These are phyloP conservation scores for Linnemannia schmuckeri DNA, from an alignment of 192 early-diverging fungal species.

Conservation along the genomic window DNA sequence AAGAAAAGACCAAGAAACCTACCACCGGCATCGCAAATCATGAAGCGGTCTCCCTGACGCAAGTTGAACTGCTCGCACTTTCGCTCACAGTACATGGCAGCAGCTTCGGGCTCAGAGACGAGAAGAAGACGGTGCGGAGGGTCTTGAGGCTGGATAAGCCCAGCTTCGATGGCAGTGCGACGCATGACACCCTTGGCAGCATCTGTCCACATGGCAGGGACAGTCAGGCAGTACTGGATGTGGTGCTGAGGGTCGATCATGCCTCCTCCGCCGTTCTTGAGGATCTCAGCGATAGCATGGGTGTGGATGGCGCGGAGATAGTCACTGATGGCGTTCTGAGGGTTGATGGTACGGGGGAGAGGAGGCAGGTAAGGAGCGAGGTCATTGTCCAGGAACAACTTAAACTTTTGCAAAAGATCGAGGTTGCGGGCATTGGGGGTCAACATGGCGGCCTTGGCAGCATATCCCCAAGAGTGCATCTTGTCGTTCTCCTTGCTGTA, in stretches of 20 bases:
- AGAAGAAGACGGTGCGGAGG: slow-evolving; percentile 62
- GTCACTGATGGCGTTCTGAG: slow-evolving; percentile 47
- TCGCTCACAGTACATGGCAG: slow-evolving; percentile 68
- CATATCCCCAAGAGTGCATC: slow-evolving; percentile 63
- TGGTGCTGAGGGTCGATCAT: slow-evolving; percentile 44
- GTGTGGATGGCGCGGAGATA: slow-evolving; percentile 56
- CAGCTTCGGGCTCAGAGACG: slow-evolving; percentile 68
- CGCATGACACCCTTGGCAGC: slow-evolving; percentile 69
- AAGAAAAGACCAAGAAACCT: background rate
- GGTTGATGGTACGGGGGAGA: slow-evolving; percentile 52
- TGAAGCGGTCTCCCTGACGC: slow-evolving; percentile 51
- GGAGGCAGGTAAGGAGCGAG: slow-evolving; percentile 55
- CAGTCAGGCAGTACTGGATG: slow-evolving; percentile 60
- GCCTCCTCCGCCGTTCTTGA: slow-evolving; percentile 58
- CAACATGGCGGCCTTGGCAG: slow-evolving; percentile 49
- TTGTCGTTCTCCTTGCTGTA: slow-evolving; percentile 54
- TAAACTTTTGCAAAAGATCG: slow-evolving; percentile 58
- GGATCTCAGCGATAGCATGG: slow-evolving; percentile 55
- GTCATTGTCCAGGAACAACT: slow-evolving; percentile 56
- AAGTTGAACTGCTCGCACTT: slow-evolving; percentile 63
- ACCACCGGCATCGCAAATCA: slow-evolving; percentile 60
- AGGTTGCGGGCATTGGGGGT: slow-evolving; percentile 52
- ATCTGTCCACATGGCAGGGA: slow-evolving; percentile 69
- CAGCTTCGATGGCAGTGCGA: slow-evolving; percentile 66
- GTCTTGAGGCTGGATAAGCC: slow-evolving; percentile 59